Percentiles rank a stretch among this genome's conserved stretches.
phyloP scores from a whole-genome alignment of 768 basidiomycete genomes.

The Collybiopsis luxurians region DNA sequence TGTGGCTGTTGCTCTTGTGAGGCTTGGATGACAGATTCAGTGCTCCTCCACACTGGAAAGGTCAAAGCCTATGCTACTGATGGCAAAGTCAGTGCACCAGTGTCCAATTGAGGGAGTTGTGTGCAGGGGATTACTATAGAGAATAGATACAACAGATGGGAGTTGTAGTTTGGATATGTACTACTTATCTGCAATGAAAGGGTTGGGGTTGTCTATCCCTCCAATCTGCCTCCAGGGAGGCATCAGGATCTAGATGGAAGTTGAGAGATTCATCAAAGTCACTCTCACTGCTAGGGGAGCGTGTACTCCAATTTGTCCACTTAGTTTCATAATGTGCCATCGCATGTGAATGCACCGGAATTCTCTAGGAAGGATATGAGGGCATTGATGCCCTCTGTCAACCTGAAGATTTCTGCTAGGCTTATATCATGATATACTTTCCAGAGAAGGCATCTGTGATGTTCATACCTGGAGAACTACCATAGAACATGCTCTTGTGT shows the following conservation, averaged over 20 bases:
- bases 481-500: conserved; percentile 23
- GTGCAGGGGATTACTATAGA: no score
- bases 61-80: no score
- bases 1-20: no score
- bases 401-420: conserved; percentile 19
- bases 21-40: no score
- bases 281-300: not conserved
- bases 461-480: conserved; percentile 18
- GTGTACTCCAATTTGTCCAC: not conserved
- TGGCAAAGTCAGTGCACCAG: no score
- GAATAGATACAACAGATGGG: no score
- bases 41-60: no score
- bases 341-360: conserved; percentile 18
- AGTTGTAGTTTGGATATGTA: no score
- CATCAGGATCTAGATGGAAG: not conserved
- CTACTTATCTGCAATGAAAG: no score
- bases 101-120: no score
- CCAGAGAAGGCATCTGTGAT: conserved; percentile 13
- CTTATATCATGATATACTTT: conserved; percentile 9
- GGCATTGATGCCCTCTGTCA: conserved; percentile 17
- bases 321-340: not conserved
- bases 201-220: not conserved
- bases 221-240: not conserved
- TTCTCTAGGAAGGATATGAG: no score
- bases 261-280: not conserved